Evolutionary conservation across 139 green algal genomes (phyloP), one percentile per base, ranked within the genome.

Genomic region (Yamagishiella unicocca): DNA sequence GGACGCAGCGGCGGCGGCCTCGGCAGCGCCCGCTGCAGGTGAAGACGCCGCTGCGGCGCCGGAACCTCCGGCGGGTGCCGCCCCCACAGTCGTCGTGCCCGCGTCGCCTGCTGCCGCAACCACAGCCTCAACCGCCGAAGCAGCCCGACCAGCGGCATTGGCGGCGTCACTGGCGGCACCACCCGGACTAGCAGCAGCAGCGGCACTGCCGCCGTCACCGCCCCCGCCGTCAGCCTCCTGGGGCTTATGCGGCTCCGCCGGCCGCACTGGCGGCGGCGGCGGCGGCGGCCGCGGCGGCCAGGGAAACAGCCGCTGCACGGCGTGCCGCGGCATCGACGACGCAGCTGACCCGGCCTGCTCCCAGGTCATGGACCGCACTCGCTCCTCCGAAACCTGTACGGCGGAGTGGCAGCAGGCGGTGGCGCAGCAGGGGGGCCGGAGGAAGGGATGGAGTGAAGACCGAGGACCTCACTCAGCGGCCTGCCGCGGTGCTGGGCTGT

Each of bases 291-390:
- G 35, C 8, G 81, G 75, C 42, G 88, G 82, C 88, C 87, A 90
- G 43, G 78, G 71, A 31, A 90, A 78, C n/a, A 87, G 71, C 19
- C 35, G 61, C 5, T n/a, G 31, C 19, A 87, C 2, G 19, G 84
- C 71, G 33, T 55, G 42, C 9, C 12, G 43, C 2, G 87, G 87
- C 78, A 90, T 75, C 21, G 40, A 8, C 1, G 27, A 5, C 17
- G 19, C 19, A 12, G 61, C 40, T 2, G 17, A 2, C 21, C 0
- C 19, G 10, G 46, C 74, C 46, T 45, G 19, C 10, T 82, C 74
- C 74, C 7, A 14, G 0, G 31, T 68, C 74, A 82, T 45, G 31
- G 31, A 29, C 42, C 43, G 42, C 1, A 80, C 29, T 5, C 43
- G 29, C 10, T 9, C 1, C 72, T 80, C 43, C 19, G 72, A 17